These are phyloP conservation scores for Gastrolobium villosum DNA, from an alignment of 306 rosid genomes.

Conservation along the genomic window DNA sequence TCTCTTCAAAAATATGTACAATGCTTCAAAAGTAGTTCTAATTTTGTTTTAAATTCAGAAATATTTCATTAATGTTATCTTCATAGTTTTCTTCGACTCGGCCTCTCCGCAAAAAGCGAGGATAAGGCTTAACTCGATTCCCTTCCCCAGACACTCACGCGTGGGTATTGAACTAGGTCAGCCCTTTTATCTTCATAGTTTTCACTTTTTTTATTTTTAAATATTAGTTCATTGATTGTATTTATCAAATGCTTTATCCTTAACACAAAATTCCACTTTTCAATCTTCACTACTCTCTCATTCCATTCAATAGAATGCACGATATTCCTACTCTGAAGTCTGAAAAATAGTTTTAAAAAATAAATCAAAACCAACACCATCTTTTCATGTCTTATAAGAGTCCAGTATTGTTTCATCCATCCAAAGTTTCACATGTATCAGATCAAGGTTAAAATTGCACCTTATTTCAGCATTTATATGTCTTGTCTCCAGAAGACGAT, in stretches of 20 bases:
- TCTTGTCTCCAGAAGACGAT: too few relatives aligned
- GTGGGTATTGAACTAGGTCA: too few relatives aligned
- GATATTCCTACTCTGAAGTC: not conserved
- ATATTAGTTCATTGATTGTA: not conserved
- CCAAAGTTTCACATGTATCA: not conserved
- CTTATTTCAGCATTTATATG: constrained; percentile 4
- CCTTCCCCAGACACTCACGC: too few relatives aligned
- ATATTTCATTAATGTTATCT: not conserved
- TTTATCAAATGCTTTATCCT: not conserved
- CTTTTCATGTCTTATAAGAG: not conserved
- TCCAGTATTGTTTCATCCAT: not conserved
- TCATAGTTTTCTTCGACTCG: not conserved
- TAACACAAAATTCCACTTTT: not conserved
- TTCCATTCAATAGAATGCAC: not conserved
- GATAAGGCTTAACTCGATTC: too few relatives aligned
- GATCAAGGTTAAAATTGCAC: not conserved
- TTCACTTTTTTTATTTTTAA: not conserved
- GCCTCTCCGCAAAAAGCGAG: too few relatives aligned
- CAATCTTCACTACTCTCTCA: not conserved
- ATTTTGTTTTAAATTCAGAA: too few relatives aligned
- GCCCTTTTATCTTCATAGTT: not conserved
- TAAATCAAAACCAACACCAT: too few relatives aligned
- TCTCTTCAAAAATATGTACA: not conserved
- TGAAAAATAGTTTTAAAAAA: too few relatives aligned
- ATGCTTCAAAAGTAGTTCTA: too few relatives aligned